These are phyloP conservation scores for Phaeotremella fagi DNA, from an alignment of 768 basidiomycete genomes.

Conservation along the genomic window DNA sequence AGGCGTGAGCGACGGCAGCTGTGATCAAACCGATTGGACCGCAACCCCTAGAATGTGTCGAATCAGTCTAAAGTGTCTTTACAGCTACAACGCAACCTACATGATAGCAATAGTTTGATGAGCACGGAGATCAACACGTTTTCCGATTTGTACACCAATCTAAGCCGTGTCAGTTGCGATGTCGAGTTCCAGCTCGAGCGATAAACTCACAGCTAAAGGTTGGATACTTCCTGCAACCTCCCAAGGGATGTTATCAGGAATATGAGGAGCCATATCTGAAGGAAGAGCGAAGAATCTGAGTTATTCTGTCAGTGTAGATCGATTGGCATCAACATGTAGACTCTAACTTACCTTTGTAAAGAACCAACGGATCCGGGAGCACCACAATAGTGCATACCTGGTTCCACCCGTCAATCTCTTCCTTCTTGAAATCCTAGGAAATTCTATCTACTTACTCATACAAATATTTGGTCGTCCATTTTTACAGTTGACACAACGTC, in stretches of 20 bases:
- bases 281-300: constrained; percentile 35
- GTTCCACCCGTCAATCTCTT: neutral
- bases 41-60: constrained; percentile 22
- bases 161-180: constrained; percentile 3
- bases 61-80: neutral
- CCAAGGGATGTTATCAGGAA: constrained; percentile 37
- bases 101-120: constrained; percentile 41
- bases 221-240: constrained; percentile 42
- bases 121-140: constrained; percentile 30
- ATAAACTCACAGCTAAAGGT: constrained; percentile 33
- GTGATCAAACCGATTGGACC: constrained; percentile 43
- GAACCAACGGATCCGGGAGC: constrained; percentile 43
- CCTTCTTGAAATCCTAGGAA: neutral
- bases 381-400: constrained; percentile 39
- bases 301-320: neutral
- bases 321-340: neutral
- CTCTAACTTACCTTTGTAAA: constrained; percentile 19
- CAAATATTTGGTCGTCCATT: constrained; percentile 37
- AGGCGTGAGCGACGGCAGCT: constrained; percentile 44
- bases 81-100: constrained; percentile 14
- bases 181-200: neutral
- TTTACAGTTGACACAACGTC: constrained; percentile 41
- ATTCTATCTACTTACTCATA: constrained; percentile 15
- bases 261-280: constrained; percentile 41
- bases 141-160: constrained; percentile 43